These are phyloP conservation scores for Onygenales sp. DNA, from an alignment of 2,329 filamentous ascomycete genomes.

Conservation along the genomic window DNA sequence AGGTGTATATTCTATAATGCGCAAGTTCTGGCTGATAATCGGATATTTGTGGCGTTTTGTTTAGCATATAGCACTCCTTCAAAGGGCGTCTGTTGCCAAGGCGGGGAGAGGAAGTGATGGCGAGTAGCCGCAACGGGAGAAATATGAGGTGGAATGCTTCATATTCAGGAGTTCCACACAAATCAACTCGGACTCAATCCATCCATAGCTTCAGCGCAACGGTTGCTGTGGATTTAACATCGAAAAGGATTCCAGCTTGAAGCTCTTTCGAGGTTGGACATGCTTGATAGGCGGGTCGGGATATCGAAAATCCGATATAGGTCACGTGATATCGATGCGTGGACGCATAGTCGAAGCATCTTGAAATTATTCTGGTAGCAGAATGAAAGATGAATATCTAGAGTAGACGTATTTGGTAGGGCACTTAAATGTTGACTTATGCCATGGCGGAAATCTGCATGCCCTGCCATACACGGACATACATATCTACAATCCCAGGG, in stretches of 20 bases:
- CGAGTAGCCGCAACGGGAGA: background rate
- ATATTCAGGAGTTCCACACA: background rate
- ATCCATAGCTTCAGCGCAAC: background rate
- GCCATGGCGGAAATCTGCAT: no score
- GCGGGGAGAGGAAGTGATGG: background rate
- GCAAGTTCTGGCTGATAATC: background rate
- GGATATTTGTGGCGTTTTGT: background rate
- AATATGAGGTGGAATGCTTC: background rate
- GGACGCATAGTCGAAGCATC: no score
- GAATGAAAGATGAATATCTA: no score
- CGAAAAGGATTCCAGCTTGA: background rate
- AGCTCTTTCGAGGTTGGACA: background rate
- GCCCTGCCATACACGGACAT: no score
- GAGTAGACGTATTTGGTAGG: no score
- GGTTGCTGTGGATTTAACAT: background rate
- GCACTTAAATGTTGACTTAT: no score
- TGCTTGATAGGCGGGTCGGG: background rate
- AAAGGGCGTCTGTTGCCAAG: background rate
- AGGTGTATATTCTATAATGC: background rate
- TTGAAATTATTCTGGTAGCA: no score
- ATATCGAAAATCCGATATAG: background rate
- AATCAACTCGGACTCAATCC: background rate
- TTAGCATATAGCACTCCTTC: background rate
- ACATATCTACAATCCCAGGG: no score
- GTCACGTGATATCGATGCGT: no score